Conservation (phyloP, 176 grass and related monocot genomes). For the Carex cristatella region DNA sequence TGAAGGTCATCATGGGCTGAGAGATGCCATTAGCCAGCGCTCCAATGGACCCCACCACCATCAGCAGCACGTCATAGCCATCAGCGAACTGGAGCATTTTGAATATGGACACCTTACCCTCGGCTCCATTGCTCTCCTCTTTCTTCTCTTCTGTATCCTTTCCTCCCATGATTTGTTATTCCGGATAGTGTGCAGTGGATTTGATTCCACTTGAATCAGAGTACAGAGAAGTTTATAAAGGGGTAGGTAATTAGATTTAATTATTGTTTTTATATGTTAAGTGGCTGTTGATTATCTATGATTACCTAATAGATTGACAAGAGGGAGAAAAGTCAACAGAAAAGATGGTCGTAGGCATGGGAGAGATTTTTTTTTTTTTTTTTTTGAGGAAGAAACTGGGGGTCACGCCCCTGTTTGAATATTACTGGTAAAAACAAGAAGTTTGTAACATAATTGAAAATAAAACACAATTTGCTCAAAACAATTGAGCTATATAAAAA, state of each 20-base stretch:
- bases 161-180: background rate
- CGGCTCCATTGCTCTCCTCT: background rate
- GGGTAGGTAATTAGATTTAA: background rate
- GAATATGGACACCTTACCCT: background rate
- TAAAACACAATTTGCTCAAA: too few relatives aligned
- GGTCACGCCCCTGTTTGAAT: too few relatives aligned
- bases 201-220: background rate
- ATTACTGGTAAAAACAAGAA: too few relatives aligned
- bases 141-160: background rate
- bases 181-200: background rate
- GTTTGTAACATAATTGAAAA: too few relatives aligned
- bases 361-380: too few relatives aligned
- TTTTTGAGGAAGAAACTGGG: too few relatives aligned
- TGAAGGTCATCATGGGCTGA: constrained; percentile 37
- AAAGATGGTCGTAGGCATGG: too few relatives aligned
- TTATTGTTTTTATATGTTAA: too few relatives aligned
- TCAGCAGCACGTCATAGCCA: constrained; percentile 12
- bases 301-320: too few relatives aligned
- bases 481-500: too few relatives aligned
- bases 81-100: constrained; percentile 40
- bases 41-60: constrained; percentile 13
- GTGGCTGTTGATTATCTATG: too few relatives aligned
- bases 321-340: too few relatives aligned
- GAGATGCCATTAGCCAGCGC: constrained; percentile 26
- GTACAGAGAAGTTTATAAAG: background rate